phyloP scores from a whole-genome alignment of 2,329 filamentous ascomycete genomes.

The Nemania sp. region DNA sequence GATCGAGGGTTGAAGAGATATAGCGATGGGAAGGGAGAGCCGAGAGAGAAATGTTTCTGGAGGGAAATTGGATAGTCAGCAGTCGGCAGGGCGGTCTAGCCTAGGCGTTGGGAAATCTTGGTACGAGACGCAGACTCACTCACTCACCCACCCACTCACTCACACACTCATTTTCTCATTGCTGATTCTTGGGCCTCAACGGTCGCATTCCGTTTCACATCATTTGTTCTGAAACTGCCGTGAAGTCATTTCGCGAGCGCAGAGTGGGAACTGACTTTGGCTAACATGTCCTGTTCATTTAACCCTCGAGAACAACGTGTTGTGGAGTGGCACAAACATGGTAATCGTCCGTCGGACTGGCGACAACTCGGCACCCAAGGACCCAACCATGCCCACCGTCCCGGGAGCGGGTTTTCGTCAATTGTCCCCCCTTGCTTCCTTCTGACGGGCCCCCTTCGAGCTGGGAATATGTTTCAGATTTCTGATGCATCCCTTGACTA shows the following conservation, averaged over 20 bases:
- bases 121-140: neutral
- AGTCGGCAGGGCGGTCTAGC: neutral
- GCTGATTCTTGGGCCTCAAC: neutral
- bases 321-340: neutral
- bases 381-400: neutral
- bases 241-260: neutral
- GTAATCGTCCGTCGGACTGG: neutral
- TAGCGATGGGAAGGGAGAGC: no score
- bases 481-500: slow-evolving; percentile 1
- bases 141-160: no score
- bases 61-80: neutral
- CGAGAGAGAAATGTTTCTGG: no score
- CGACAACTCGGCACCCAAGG: neutral
- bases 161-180: no score
- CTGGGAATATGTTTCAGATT: neutral
- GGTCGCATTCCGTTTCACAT: neutral
- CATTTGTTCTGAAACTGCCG: neutral
- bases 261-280: neutral
- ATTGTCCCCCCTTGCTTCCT: neutral
- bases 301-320: neutral
- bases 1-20: no score
- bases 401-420: neutral
- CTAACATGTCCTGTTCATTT: no score
- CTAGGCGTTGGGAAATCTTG: neutral
- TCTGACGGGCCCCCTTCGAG: neutral